Evolutionary conservation across 768 basidiomycete genomes (phyloP), one percentile per base, ranked within the genome.

Genomic region (Astraeus odoratus): DNA sequence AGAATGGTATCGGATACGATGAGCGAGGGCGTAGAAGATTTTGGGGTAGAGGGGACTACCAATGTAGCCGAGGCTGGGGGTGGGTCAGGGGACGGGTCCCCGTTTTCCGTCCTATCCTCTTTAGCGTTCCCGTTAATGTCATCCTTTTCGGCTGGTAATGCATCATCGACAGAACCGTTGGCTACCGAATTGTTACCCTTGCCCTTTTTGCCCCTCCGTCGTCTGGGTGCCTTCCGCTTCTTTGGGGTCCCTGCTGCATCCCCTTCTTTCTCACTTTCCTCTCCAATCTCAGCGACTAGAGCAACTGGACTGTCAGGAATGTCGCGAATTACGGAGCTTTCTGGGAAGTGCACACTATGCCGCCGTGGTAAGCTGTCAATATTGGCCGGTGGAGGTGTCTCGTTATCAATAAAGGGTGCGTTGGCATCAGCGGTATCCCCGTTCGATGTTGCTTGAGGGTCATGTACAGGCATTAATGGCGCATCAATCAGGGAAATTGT

Each of bases 1-100:
- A 92, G 73, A 34, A 90, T 68, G 1, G 71, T 75, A 38, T 90
- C 85, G 5, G 87, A 86, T 13, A 92, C 81, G 18, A 78, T 55
- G 34, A 91, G 66, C 0, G 83, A 83, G 5, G 81, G 68, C 13
- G 60, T 53, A 8, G 52, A 9, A 13, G 48, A 39, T 19, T 50
- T 55, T 8, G 44, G 54, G n/a, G 51, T 48, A 23, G 58, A 52
- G 31, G 58, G 54, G 19, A 63, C 49, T n/a, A 67, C 24, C 35
- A 66, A 29, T 16, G 50, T 50, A 29, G 45, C 19, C 8, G 54
- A 53, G 33, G 39, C 39, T 24, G 37, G 51, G 9, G 49, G 33
- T n/a, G 24, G 7, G 27, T 41, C 44, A 25, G 27, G 26, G 12
- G 18, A 44, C 16, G 65, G 61, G 39, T 63, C 66, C 31, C 55